Percentiles rank a stretch among this genome's conserved stretches.
phyloP scores from a whole-genome alignment of 768 basidiomycete species.

The Mycena vitilis region DNA sequence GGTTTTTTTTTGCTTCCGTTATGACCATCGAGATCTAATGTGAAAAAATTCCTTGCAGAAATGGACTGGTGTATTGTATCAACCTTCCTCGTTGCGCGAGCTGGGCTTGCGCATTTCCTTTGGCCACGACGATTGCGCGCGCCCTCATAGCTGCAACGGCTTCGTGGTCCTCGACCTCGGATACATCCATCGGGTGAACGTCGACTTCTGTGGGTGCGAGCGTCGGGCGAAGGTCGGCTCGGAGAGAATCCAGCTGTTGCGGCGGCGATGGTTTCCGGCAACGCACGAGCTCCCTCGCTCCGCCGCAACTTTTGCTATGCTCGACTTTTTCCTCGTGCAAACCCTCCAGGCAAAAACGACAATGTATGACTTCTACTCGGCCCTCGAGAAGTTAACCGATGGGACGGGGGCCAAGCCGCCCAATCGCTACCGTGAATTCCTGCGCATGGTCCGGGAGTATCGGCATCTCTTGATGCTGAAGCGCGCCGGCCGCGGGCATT shows the following conservation, averaged over 20 bases:
- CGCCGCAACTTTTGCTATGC: slow-evolving; percentile 29
- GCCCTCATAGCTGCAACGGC: background rate
- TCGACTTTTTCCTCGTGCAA: slow-evolving; percentile 27
- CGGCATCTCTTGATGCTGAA: slow-evolving; percentile 43
- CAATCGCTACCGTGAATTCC: slow-evolving; percentile 27
- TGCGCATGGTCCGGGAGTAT: slow-evolving; percentile 33
- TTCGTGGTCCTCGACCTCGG: slow-evolving; percentile 34
- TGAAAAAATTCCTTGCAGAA: slow-evolving; percentile 31
- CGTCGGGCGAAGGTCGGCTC: background rate
- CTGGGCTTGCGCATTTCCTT: slow-evolving; percentile 39
- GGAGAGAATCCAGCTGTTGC: slow-evolving; percentile 31
- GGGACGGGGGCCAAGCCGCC: background rate
- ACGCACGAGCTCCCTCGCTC: slow-evolving; percentile 26
- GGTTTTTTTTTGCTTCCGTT: background rate
- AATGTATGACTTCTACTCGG: slow-evolving; percentile 35
- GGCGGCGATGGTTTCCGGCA: slow-evolving; percentile 36
- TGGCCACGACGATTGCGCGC: slow-evolving; percentile 36
- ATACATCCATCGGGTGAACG: slow-evolving; percentile 36
- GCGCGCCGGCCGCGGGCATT: slow-evolving; percentile 41
- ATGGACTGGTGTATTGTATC: slow-evolving; percentile 36
- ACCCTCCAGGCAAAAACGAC: slow-evolving; percentile 29
- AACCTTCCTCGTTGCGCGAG: slow-evolving; percentile 20
- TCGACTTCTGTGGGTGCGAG: slow-evolving; percentile 40
- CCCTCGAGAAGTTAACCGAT: slow-evolving; percentile 24
- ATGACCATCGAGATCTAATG: no score